Evolutionary conservation across 1,284 basidiomycete genomes (phyloP), one percentile per base, ranked within the genome.

Genomic region (Stygiomarasmius scandens): DNA sequence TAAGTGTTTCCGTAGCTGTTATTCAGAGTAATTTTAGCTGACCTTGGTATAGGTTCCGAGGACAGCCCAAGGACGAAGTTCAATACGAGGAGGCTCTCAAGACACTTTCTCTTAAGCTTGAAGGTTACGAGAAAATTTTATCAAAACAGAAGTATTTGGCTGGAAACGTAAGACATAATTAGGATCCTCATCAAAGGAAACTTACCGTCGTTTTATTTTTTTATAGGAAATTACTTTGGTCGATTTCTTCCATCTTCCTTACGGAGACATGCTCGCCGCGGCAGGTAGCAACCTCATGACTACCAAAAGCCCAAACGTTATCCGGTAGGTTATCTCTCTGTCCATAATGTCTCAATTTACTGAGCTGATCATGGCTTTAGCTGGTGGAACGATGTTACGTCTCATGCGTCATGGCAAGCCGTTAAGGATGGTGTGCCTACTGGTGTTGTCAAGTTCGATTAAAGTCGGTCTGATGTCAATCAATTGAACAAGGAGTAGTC

Each of bases 101-200:
- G 0, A 64, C 57, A 8, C 71, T 85, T n/a, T 64, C 69, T 2
- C 34, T 41, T 19, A 78, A 73, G 55, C 70, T 86, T 5, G 70
- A 78, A 12, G 82, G 68, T 6, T 85, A 85, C 62, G 83, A 86
- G 55, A 62, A 59, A 19, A 79, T 86, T 56, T 70, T 86, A 24
- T 65, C 71, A 58, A 83, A 81, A 65, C 75, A 80, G 48, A 78
- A 77, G 62, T 85, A 79, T 62, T 60, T 84, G 19, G 81, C 75
- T 38, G 83, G 83, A 11, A 70, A 84, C 61, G 78, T 80, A 52
- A 55, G 77, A 1, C n/a, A n/a, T n/a, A n/a, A n/a, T n/a, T n/a
- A n/a, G n/a, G n/a, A n/a, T n/a, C n/a, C n/a, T n/a, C n/a, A n/a
- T n/a, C n/a, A n/a, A n/a, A n/a, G n/a, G n/a, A n/a, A n/a, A n/a